Evolutionary conservation across 768 basidiomycete species (phyloP).

Genomic region (Lyophyllum decastes): DNA sequence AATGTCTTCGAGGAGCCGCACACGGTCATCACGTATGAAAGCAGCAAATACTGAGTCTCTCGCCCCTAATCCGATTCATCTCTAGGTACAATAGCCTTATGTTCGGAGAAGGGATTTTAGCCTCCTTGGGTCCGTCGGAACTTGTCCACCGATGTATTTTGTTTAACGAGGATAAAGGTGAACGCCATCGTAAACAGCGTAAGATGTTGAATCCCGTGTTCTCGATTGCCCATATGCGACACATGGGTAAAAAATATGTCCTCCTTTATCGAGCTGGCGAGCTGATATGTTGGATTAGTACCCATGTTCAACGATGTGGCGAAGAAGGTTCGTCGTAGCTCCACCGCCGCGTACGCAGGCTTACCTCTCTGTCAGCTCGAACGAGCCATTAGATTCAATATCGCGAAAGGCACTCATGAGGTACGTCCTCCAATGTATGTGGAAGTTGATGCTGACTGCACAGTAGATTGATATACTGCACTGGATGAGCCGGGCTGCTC

Average conservation of each 20-base stretch:
- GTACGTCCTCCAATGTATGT: background rate
- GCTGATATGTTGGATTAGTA: slow-evolving; percentile 21
- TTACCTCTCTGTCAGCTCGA: slow-evolving; percentile 2
- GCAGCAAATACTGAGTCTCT: background rate
- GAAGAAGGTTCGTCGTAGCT: slow-evolving; percentile 6
- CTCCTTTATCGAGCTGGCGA: slow-evolving; percentile 3
- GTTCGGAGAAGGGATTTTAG: slow-evolving; percentile 19
- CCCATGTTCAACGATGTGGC: slow-evolving; percentile 20
- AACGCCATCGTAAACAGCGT: slow-evolving; percentile 27
- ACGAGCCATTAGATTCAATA: slow-evolving; percentile 5
- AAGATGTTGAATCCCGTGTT: slow-evolving; percentile 34
- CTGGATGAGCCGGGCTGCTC: slow-evolving; percentile 29
- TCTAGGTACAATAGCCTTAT: slow-evolving; percentile 9
- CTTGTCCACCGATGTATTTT: background rate
- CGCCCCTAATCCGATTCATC: background rate
- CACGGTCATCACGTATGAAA: slow-evolving; percentile 25
- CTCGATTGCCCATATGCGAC: slow-evolving; percentile 23
- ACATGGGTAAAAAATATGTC: slow-evolving; percentile 11
- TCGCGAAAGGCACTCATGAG: slow-evolving; percentile 11
- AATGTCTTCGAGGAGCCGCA: slow-evolving; percentile 30
- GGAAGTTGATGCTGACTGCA: background rate
- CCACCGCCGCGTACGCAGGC: no score
- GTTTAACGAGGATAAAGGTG: slow-evolving; percentile 16
- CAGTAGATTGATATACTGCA: slow-evolving; percentile 22
- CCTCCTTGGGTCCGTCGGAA: slow-evolving; percentile 17